Conservation (phyloP, 331 rosid species). For the Stylosanthes scabra region DNA sequence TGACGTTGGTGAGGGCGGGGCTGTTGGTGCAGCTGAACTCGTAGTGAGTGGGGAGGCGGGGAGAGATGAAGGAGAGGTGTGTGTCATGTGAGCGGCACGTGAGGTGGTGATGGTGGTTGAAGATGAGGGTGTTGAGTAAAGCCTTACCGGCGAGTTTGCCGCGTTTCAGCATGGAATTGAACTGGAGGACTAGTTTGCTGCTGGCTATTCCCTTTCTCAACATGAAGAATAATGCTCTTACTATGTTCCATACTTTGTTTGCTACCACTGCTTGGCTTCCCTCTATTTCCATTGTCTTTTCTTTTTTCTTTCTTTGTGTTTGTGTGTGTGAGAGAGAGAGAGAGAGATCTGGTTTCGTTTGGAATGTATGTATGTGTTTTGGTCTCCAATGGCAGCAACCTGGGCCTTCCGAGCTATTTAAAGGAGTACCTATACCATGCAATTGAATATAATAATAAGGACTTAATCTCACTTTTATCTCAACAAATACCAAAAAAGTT, state of each 20-base stretch:
- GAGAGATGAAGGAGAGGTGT: slow-evolving; percentile 60
- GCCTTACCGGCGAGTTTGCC: slow-evolving; percentile 73
- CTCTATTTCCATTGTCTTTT: slow-evolving; percentile 68
- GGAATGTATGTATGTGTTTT: slow-evolving; percentile 9
- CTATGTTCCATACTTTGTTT: slow-evolving; percentile 75
- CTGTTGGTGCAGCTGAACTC: slow-evolving; percentile 97
- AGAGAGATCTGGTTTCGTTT: neutral
- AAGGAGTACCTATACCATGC: slow-evolving; percentile 32
- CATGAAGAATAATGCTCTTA: slow-evolving; percentile 68
- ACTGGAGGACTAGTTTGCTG: slow-evolving; percentile 61
- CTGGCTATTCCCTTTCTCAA: slow-evolving; percentile 73
- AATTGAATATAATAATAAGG: slow-evolving; percentile 10
- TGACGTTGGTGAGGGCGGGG: slow-evolving; percentile 50
- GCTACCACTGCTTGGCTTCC: slow-evolving; percentile 50
- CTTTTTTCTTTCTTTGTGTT: neutral
- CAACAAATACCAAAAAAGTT: too few relatives aligned
- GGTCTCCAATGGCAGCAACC: slow-evolving; percentile 17
- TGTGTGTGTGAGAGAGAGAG: neutral
- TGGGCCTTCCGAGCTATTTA: slow-evolving; percentile 49
- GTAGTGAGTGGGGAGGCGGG: slow-evolving; percentile 56
- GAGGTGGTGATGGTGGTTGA: slow-evolving; percentile 59
- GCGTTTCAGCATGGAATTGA: slow-evolving; percentile 66
- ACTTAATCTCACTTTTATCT: neutral
- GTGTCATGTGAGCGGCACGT: slow-evolving; percentile 64
- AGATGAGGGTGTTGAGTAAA: slow-evolving; percentile 53